phyloP scores from a whole-genome alignment of 2,329 filamentous ascomycete genomes.

The Aciculosporium take region DNA sequence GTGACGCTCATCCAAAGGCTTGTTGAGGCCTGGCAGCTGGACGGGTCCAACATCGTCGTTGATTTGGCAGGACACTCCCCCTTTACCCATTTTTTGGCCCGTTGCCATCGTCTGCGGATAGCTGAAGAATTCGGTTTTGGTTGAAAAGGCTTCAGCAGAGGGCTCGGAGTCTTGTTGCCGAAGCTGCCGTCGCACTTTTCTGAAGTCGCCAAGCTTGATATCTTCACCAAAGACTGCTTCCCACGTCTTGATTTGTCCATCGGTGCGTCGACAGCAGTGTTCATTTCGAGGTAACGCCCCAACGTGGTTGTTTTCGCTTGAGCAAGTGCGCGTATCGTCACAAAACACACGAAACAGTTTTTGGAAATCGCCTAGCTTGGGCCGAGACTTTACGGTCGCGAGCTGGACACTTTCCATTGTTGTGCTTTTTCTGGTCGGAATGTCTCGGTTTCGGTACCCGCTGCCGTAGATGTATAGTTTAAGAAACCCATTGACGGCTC shows the following conservation, averaged over 20 bases:
- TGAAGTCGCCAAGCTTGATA: conserved; percentile 4
- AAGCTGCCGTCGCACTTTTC: neutral
- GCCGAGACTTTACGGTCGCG: neutral
- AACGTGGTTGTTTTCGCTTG: neutral
- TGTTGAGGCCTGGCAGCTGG: neutral
- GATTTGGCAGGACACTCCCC: too few species aligned
- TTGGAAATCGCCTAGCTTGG: conserved; percentile 7
- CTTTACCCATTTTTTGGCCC: neutral
- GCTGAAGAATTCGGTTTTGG: neutral
- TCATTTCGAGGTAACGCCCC: neutral
- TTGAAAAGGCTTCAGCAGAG: neutral
- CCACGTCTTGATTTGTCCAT: too few species aligned
- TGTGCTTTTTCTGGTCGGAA: neutral
- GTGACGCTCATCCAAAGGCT: neutral
- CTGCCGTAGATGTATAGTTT: neutral
- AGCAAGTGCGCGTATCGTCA: neutral
- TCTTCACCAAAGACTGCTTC: neutral
- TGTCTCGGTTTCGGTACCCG: neutral
- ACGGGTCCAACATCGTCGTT: too few species aligned
- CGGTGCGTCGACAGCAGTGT: neutral
- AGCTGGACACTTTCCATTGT: neutral
- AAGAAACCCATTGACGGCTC: neutral
- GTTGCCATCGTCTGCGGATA: neutral
- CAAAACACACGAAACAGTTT: conserved; percentile 1
- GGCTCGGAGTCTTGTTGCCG: neutral